These are phyloP conservation scores for Fusarium sp. DNA, from an alignment of 2,329 filamentous ascomycete genomes.

Conservation along the genomic window DNA sequence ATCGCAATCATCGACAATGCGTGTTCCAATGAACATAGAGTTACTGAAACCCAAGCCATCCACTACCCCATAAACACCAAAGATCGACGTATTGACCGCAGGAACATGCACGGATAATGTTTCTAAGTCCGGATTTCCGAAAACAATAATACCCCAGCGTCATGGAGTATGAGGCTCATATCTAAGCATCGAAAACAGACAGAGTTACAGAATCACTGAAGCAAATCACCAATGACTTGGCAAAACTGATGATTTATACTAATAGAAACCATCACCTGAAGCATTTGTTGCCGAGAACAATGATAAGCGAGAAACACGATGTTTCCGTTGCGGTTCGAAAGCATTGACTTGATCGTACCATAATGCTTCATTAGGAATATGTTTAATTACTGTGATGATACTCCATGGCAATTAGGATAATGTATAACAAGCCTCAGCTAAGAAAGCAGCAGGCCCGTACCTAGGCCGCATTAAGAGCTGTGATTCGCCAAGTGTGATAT, in stretches of 20 bases:
- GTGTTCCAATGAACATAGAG: not conserved
- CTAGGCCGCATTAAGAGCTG: not conserved
- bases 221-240: not conserved
- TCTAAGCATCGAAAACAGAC: not conserved
- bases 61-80: not conserved
- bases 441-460: not conserved
- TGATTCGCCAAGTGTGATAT: constrained; percentile 29
- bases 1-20: not conserved
- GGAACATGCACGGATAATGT: not conserved
- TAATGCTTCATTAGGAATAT: not conserved
- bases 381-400: not conserved
- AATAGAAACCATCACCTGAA: not conserved
- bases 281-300: not conserved
- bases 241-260: not conserved
- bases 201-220: not conserved
- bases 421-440: not conserved
- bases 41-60: not conserved
- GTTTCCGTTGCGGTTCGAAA: not conserved
- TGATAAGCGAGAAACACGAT: constrained; percentile 16
- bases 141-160: not conserved
- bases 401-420: not conserved
- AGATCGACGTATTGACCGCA: not conserved
- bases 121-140: not conserved
- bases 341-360: not conserved
- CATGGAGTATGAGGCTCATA: not conserved